Percentiles rank a stretch among this genome's conserved stretches.
Evolutionary conservation across 2,329 filamentous ascomycete genomes (phyloP).

Genomic region (Esteya vermicola): DNA sequence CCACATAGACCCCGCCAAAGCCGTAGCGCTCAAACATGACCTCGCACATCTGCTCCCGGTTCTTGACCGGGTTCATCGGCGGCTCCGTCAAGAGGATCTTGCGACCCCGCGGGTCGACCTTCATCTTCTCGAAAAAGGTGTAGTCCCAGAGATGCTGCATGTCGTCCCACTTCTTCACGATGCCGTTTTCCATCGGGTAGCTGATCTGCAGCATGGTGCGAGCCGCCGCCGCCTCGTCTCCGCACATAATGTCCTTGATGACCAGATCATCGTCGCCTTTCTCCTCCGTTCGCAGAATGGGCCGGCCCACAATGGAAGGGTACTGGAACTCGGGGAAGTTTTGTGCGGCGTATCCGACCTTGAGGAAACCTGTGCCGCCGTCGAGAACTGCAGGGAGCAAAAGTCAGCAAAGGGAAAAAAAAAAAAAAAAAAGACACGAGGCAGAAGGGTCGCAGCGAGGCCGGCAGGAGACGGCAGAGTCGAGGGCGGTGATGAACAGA

Average conservation of each 20-base stretch:
- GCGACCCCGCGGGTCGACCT: slow-evolving; percentile 75
- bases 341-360: slow-evolving; percentile 97
- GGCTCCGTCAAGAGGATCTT: slow-evolving; percentile 71
- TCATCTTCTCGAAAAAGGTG: slow-evolving; percentile 95
- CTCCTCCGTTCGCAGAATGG: slow-evolving; percentile 94
- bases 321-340: slow-evolving; percentile 99
- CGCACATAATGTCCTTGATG: slow-evolving; percentile 98
- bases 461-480: too few species aligned
- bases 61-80: slow-evolving; percentile 93
- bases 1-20: slow-evolving; percentile 94
- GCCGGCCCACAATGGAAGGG: slow-evolving; percentile 93
- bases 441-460: too few species aligned
- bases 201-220: slow-evolving; percentile 96
- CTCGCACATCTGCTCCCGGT: slow-evolving; percentile 95
- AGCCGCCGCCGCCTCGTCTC: slow-evolving; percentile 90
- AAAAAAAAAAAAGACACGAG: neutral
- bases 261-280: slow-evolving; percentile 46
- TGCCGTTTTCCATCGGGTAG: slow-evolving; percentile 99
- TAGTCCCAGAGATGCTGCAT: slow-evolving; percentile 99
- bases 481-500: too few species aligned
- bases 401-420: neutral
- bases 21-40: slow-evolving; percentile 98
- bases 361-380: slow-evolving; percentile 98
- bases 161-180: slow-evolving; percentile 98
- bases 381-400: slow-evolving; percentile 62